Base-by-base conservation (phyloP, 371 early-diverging fungal species). In the Synchytrium microbalum region DNA sequence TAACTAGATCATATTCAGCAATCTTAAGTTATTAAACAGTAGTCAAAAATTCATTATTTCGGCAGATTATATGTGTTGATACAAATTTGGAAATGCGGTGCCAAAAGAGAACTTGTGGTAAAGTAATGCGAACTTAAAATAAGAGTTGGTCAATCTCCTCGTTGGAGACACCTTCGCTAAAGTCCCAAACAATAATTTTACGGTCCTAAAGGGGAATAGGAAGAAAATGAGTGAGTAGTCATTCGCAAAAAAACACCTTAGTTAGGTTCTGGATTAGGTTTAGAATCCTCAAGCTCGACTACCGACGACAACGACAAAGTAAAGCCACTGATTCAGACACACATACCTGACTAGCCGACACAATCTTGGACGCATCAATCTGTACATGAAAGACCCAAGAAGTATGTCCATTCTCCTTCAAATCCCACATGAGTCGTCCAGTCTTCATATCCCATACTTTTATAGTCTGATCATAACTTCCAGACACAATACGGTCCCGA, bases 381-480 rank as follows among this genome's bases (percentile, higher is more conserved):
- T 89, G 89, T 23, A 94, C 73, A 71, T 92, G 91, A 65, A 94
- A 88, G 2, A 95, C 88, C 64, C 94, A 88, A 68, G 89, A 88
- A 1, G 85, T 72, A 69, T 93, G 91, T 32, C 86, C 90, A 32
- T 81, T 24, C 56, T 56, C 79, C 62, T 80, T 75, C 59, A 88
- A 84, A 68, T 82, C 70, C 65, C 70, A 72, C 64, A 83, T 25
- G 62, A 84, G 24, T 38, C 68, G 67, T 0, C 86, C 88, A 10
- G 79, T 78, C 29, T 80, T 73, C 25, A 84, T 70, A 71, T 96
- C 91, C 93, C 95, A 98, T 46, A 98, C 90, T 68, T 93, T 95
- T 60, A 99, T 88, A 1, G 91, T 87, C 66, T 92, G 91, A 75
- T 99, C 99, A 71, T 96, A 96, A 1, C 85, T 79, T 5, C 92